These are phyloP conservation scores for Euphorbia corollata DNA, from an alignment of 441 rosid genomes.

Conservation along the genomic window DNA sequence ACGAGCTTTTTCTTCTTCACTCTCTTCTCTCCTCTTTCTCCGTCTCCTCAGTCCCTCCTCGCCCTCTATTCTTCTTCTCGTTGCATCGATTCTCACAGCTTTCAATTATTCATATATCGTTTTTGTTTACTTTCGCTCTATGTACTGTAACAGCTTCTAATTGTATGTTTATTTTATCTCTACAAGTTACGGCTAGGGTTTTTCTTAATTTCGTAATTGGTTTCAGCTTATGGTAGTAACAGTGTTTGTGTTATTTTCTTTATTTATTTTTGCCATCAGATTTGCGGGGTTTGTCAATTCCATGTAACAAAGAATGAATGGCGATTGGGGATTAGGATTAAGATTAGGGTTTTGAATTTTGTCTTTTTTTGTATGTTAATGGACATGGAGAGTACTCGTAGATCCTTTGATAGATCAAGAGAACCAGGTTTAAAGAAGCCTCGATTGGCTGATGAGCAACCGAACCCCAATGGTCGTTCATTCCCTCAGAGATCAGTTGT, in stretches of 20 bases:
- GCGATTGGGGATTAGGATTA: slow-evolving; percentile 23
- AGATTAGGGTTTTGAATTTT: slow-evolving; percentile 21
- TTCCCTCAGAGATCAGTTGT: slow-evolving; percentile 27
- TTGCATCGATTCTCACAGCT: neutral
- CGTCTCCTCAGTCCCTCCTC: neutral
- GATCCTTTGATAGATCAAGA: slow-evolving; percentile 76
- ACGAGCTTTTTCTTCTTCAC: neutral
- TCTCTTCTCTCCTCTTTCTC: neutral
- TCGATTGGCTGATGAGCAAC: slow-evolving; percentile 41
- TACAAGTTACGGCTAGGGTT: slow-evolving; percentile 9
- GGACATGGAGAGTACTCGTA: slow-evolving; percentile 75
- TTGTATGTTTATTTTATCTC: neutral
- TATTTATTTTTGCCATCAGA: neutral
- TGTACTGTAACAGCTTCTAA: neutral
- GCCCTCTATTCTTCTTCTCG: neutral
- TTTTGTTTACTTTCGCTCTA: neutral
- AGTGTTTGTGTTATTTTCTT: neutral
- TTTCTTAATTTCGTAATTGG: neutral
- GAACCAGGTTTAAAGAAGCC: slow-evolving; percentile 64
- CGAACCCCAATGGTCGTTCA: slow-evolving; percentile 35
- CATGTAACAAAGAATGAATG: slow-evolving; percentile 23
- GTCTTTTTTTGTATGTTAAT: slow-evolving; percentile 16
- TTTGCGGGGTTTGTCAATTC: slow-evolving; percentile 2
- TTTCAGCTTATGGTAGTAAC: neutral
- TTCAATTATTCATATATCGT: neutral